Evolutionary conservation across 805 yeast species (phyloP).

Genomic region (Candida krabiensis): DNA sequence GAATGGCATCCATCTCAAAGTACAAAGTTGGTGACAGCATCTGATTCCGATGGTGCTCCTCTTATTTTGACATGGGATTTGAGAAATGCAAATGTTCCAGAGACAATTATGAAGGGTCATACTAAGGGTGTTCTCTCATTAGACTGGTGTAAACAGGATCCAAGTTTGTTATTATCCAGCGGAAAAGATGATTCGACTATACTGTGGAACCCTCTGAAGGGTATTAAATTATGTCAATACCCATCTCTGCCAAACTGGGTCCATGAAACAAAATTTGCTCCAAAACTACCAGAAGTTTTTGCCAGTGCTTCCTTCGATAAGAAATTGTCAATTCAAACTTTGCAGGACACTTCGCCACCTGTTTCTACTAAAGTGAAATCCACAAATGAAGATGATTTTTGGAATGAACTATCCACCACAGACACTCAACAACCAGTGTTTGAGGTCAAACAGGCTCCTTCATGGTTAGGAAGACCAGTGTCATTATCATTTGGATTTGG

Average conservation of each 20-base stretch:
- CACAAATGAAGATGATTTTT: constrained; percentile 71
- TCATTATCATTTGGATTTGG: constrained; percentile 91
- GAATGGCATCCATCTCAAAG: constrained; percentile 94
- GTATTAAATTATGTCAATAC: constrained; percentile 75
- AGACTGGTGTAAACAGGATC: constrained; percentile 91
- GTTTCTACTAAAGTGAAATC: constrained; percentile 42
- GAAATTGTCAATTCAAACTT: constrained; percentile 73
- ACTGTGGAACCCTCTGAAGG: constrained; percentile 86
- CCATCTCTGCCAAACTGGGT: constrained; percentile 95
- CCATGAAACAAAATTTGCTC: constrained; percentile 86
- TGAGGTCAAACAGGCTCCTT: constrained; percentile 77
- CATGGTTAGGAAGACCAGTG: constrained; percentile 77
- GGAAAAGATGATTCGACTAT: constrained; percentile 88
- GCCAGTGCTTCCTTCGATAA: constrained; percentile 90
- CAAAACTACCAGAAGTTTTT: constrained; percentile 82
- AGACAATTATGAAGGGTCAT: constrained; percentile 72
- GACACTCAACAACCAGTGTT: constrained; percentile 75
- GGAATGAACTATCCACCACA: constrained; percentile 72
- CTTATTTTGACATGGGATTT: constrained; percentile 89
- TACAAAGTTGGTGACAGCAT: constrained; percentile 85
- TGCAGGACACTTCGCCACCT: constrained; percentile 81
- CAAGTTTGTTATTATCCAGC: constrained; percentile 75
- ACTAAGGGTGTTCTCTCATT: constrained; percentile 83
- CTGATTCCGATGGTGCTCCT: constrained; percentile 78
- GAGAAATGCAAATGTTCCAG: constrained; percentile 92